These are phyloP conservation scores for Capsicum rhomboideum DNA, from an alignment of 257 asterid genomes.

Conservation along the genomic window DNA sequence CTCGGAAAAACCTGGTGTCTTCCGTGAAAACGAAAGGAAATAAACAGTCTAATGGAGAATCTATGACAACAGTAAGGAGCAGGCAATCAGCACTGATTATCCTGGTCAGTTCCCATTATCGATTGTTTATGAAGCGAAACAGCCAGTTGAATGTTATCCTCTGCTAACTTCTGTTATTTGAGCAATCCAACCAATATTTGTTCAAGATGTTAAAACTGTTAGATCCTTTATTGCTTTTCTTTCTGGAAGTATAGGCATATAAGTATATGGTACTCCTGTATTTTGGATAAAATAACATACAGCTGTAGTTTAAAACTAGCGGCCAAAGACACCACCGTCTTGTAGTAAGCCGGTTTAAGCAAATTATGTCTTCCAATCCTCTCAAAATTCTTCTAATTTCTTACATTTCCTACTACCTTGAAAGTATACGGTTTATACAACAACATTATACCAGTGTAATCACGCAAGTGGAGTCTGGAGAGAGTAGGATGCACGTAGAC, in stretches of 20 bases:
- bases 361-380: neutral
- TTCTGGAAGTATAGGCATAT: neutral
- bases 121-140: neutral
- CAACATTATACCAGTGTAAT: no score
- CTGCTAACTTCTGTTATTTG: neutral
- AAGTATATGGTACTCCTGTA: neutral
- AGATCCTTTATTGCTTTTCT: neutral
- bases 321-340: neutral
- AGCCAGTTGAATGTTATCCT: neutral
- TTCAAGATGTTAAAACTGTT: neutral
- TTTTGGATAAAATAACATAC: neutral
- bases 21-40: conserved; percentile 29
- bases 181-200: neutral
- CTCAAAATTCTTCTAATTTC: neutral
- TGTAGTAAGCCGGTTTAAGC: neutral
- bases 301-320: neutral
- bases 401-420: neutral
- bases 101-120: conserved; percentile 46
- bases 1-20: conserved; percentile 33
- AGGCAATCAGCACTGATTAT: conserved; percentile 43
- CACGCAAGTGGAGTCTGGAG: no score
- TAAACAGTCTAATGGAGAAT: conserved; percentile 20
- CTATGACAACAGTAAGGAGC: conserved; percentile 30
- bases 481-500: no score
- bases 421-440: neutral